A percentile compares a stretch with the other conserved stretches of the same genome.
phyloP scores from a whole-genome alignment of 2,329 filamentous ascomycete species.

The Penicillium concentricum region DNA sequence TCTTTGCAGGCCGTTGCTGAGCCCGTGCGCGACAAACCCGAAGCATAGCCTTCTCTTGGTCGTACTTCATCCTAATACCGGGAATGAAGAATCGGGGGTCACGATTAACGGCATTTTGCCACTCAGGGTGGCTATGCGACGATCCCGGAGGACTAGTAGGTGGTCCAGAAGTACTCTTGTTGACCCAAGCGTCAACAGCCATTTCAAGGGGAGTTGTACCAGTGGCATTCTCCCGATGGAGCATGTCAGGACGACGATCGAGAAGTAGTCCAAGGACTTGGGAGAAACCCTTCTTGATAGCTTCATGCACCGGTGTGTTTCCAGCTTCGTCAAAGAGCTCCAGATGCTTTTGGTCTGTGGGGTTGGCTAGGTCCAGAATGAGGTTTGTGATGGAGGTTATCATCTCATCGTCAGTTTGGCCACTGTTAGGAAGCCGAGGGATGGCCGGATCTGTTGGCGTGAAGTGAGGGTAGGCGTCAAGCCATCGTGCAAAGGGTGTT shows the following conservation, averaged over 20 bases:
- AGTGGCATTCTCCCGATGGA: conserved; percentile 72
- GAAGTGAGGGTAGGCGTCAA: conserved; percentile 28
- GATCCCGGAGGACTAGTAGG: conserved; percentile 1
- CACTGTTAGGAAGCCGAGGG: not conserved
- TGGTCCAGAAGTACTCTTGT: conserved; percentile 17
- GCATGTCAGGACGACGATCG: conserved; percentile 56
- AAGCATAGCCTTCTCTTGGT: conserved; percentile 30
- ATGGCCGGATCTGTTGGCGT: not conserved
- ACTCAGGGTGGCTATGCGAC: not conserved
- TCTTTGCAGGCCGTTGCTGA: conserved; percentile 37
- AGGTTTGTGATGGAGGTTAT: conserved; percentile 46
- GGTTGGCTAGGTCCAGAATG: conserved; percentile 57
- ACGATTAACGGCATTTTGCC: not conserved
- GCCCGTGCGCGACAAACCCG: conserved; percentile 37
- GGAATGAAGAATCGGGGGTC: conserved; percentile 9
- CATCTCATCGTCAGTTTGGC: conserved; percentile 22
- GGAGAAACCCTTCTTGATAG: conserved; percentile 48
- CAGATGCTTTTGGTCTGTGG: conserved; percentile 47
- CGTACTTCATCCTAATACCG: not conserved
- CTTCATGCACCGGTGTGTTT: conserved; percentile 44
- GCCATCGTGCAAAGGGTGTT: conserved; percentile 59
- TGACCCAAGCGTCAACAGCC: conserved; percentile 29
- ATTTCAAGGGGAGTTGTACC: conserved; percentile 69
- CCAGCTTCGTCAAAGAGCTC: conserved; percentile 45
- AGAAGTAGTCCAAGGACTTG: conserved; percentile 56